Base-by-base conservation (phyloP, 495 filamentous ascomycete genomes). In the Thermothielavioides terrestris region DNA sequence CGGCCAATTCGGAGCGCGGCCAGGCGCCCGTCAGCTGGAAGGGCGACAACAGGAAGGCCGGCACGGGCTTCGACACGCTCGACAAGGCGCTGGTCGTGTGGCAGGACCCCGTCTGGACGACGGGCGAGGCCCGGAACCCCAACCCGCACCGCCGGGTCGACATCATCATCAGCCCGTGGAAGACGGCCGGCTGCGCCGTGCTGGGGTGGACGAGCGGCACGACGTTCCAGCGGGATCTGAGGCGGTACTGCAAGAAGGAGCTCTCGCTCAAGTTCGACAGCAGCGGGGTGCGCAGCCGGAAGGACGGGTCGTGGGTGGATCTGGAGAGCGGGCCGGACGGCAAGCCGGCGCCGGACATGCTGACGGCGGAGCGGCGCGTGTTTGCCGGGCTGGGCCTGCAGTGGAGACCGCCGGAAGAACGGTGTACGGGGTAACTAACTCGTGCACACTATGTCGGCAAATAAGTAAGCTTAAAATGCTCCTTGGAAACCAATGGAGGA, bases 71-170 rank as follows among this genome's bases (percentile, higher is more conserved):
- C 52, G 91, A 97, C 59, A 82, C 78, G 0, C 71, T 99, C 1
- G 90, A 97, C 63, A 95, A 96, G 63, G 88, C 88, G 7, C 68
- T 96, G 36, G 81, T 96, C 0, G 88, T 96, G 1, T 99, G 92
- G 92, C 91, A 94, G 59, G 78, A 90, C 55, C 82, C 84, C 0
- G n/a, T 64, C 5, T 85, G 76, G 76, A 61, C 67, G 22, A 64
- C 61, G 0, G 59, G 62, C 30, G 61, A 55, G 25, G 55, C 15
- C 27, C 78, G 77, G 47, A 89, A 91, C 49, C 77, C 81, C 0
- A 89, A 91, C 58, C 74, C 73, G 5, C 90, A 95, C 58, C 78
- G 89, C 17, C 75, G 90, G 15, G 89, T 99, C 6, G 91, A 97
- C 60, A 95, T 99, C 52, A 94, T 99, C 60, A 75, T 97, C 49